Evolutionary conservation across 768 basidiomycete genomes (phyloP).

Genomic region (Pleurotus salmoneostramineus): DNA sequence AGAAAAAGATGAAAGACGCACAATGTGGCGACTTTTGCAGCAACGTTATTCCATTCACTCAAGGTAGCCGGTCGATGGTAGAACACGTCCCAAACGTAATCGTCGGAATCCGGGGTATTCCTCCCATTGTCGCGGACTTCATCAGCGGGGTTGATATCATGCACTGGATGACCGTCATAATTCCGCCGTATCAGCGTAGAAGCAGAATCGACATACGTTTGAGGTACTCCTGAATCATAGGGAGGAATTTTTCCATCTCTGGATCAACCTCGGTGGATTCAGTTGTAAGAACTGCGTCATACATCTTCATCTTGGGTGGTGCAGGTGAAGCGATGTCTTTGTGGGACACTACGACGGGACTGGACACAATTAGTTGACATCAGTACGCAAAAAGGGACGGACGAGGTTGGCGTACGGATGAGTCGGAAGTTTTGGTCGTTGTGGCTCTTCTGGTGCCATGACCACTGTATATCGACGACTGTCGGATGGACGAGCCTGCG

Average conservation of each 20-base stretch:
- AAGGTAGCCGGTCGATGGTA: constrained; percentile 63
- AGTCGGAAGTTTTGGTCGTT: constrained; percentile 25
- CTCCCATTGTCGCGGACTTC: constrained; percentile 8
- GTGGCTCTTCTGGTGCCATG: constrained; percentile 22
- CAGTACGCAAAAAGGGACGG: not conserved
- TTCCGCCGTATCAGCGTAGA: constrained; percentile 20
- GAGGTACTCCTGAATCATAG: constrained; percentile 74
- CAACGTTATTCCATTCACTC: constrained; percentile 52
- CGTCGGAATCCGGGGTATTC: constrained; percentile 24
- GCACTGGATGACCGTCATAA: constrained; percentile 24
- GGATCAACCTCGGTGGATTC: constrained; percentile 33
- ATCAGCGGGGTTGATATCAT: constrained; percentile 20
- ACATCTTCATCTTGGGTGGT: constrained; percentile 56
- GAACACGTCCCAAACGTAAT: constrained; percentile 85
- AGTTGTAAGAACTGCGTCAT: constrained; percentile 58
- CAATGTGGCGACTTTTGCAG: constrained; percentile 60
- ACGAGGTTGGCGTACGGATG: constrained; percentile 31
- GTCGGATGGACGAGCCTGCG: constrained; percentile 18
- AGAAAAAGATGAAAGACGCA: constrained; percentile 27
- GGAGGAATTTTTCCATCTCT: constrained; percentile 76
- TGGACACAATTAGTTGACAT: constrained; percentile 17
- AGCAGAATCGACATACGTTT: constrained; percentile 37
- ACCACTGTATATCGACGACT: constrained; percentile 51
- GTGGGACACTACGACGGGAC: constrained; percentile 52
- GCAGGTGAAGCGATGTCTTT: constrained; percentile 38